Evolutionary conservation across 2,329 filamentous ascomycete species (phyloP), one percentile per base, ranked within the genome.

Genomic region (Clonostachys rhizophaga): DNA sequence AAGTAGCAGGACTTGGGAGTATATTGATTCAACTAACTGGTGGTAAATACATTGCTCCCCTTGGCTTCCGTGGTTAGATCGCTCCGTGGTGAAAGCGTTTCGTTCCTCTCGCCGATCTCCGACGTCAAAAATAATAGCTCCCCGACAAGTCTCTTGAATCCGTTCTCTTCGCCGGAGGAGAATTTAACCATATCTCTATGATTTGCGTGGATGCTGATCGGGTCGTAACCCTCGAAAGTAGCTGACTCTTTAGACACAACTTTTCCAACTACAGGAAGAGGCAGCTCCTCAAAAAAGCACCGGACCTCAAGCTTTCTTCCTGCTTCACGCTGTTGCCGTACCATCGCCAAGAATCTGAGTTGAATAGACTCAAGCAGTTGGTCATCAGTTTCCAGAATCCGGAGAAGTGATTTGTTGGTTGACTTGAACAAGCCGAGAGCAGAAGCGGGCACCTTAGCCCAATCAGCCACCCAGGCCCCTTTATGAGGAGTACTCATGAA

Each of bases 401-500:
- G 24, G 8, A 30, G 40, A 2, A 69, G 49, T 16, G 52, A 51
- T 33, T 43, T 59, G 49, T 68, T 69, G 24, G 53, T 58, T 4
- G 56, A 57, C 45, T 59, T 67, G 12, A 64, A 16, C 3, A 66
- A 5, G 2, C 62, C 61, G 2, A 69, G 46, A 17, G 50, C 52
- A 3, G 48, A 49, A 17, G 52, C 61, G 0, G 59, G 57, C n/a
- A 64, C 58, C 12, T 50, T 55, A 0, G 57, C 58, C 66, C 63
- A 69, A 34, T 61, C 43, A 0, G 66, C 65, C 47, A 65, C 54
- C 58, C 57, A 61, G 0, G 62, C 54, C 5, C 65, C 66, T 14
- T 43, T 54, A 47, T 70, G 64, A 24, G 67, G 67, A 2, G 66
- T 69, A 4, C 68, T 65, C 54, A 70, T 60, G 47, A 70, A 70